These are phyloP conservation scores for Glomus cerebriforme DNA, from an alignment of 192 early-diverging fungal species.

Conservation along the genomic window DNA sequence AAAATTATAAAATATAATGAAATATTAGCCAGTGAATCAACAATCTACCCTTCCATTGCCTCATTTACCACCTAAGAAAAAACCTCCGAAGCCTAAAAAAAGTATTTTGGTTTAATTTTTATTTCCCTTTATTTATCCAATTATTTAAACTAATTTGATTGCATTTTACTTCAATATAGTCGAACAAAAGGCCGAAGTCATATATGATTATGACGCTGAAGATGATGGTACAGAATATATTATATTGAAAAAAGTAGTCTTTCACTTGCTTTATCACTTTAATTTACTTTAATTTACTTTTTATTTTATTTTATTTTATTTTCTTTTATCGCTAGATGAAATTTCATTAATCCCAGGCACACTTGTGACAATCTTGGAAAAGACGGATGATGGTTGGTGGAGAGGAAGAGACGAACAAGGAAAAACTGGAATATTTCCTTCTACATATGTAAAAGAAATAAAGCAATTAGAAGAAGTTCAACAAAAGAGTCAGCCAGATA, in stretches of 20 bases:
- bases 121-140: background rate
- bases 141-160: background rate
- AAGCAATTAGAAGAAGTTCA: constrained; percentile 33
- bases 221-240: constrained; percentile 43
- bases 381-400: constrained; percentile 59
- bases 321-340: constrained; percentile 44
- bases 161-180: background rate
- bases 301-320: background rate
- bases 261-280: background rate
- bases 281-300: background rate
- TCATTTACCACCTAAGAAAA: constrained; percentile 4
- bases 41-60: background rate
- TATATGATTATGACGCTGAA: constrained; percentile 51
- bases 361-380: constrained; percentile 48
- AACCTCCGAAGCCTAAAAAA: background rate
- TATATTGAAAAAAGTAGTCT: background rate
- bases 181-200: constrained; percentile 48
- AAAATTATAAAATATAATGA: background rate
- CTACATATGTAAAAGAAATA: constrained; percentile 57
- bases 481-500: background rate
- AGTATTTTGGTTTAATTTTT: background rate
- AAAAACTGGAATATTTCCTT: constrained; percentile 56
- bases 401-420: constrained; percentile 54
- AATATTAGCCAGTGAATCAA: background rate
- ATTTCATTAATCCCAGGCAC: constrained; percentile 47